Evolutionary conservation across 768 basidiomycete genomes (phyloP), one percentile per base, ranked within the genome.

Genomic region (Lactarius psammicola): DNA sequence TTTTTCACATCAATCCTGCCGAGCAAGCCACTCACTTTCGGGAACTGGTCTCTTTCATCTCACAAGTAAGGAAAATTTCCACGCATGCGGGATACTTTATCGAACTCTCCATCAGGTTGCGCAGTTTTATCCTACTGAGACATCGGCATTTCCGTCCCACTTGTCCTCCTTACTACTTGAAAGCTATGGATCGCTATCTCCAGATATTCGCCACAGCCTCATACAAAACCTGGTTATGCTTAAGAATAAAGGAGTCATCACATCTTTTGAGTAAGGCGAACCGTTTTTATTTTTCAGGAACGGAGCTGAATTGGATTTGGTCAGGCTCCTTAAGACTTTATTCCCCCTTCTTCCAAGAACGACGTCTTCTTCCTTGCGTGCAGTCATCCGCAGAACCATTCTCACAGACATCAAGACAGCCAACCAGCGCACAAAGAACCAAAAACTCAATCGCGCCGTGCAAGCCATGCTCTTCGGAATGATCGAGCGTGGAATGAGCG

Each of bases 321-420:
- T 10, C 71, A 99, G 96, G 64, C 85, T 99, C 10, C 82, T 98
- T 59, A 90, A 87, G 74, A 87, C 86, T 1, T 82, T 98, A n/a
- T 96, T 99, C 72, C 96, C 97, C 15, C 84, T 99, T 1, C 87
- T 99, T 0, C 92, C 97, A n/a, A 88, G 92, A 44, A 95, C 95
- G 1, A 90, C 93, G 9, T 96, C 95, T 0, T 84, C 92, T 0
- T 76, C 87, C 28, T 83, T 98, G 33, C 88, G 96, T 28, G 79
- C 87, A 0, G 90, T 90, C 72, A 97, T 98, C 71, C 89, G 94
- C 17, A 89, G 88, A 74, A 97, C 95, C 8, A 98, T 99, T 73
- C 82, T 98, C 26, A 88, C 92, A 13, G 97, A 98, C 71, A 92
- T 99, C 66, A 87, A 87, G 69, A 91, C 89, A 1, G 95, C 96